Base-by-base conservation (phyloP, 179 eudicot species). In the Heliamphora pulchella region DNA sequence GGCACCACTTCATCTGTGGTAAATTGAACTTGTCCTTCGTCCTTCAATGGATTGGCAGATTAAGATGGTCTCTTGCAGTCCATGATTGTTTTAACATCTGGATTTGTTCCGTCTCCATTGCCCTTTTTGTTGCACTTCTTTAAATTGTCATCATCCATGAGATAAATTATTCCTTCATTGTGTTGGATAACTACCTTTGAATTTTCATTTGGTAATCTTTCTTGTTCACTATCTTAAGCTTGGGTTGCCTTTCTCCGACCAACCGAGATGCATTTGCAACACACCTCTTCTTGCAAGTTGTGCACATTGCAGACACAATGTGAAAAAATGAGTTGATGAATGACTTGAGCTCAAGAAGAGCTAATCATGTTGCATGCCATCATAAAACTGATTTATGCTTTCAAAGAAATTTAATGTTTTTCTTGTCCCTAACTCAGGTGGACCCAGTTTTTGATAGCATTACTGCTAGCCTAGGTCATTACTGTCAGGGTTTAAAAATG, bases 1-100 rank as follows among this genome's bases (percentile, higher is more conserved):
- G 97, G 98, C 76, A 89, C 97, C 20, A 69, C 90, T 41, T 89
- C 97, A 61, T 95, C 97, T 76, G 85, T 93, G 98, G 98, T 93
- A 92, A 74, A 85, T 68, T 59, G 44, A 14, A 63, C 53, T 61
- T 71, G 8, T 51, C 41, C 41, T 47, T 69, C 43, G 18, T 31
- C 64, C 57, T 8, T 43, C 54, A 31, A 31, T 43, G n/a, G n/a
- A 31, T 31, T 31, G 31, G 31, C 31, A 31, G 31, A 31, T 31
- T 31, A 31, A 31, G 31, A 31, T 31, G 31, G 31, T 31, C 31
- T 65, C 59, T 15, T 63, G 65, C 78, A 0, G 9, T 39, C 43
- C 43, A 74, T 4, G 44, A n/a, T 74, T 22, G 10, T 50, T 47
- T 47, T 10, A 46, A 47, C 31, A 67, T 41, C 48, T 67, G 71